These are phyloP conservation scores for Cyclostephanos invisitatus DNA, from an alignment of 108 stramenopile species.

Conservation along the genomic window DNA sequence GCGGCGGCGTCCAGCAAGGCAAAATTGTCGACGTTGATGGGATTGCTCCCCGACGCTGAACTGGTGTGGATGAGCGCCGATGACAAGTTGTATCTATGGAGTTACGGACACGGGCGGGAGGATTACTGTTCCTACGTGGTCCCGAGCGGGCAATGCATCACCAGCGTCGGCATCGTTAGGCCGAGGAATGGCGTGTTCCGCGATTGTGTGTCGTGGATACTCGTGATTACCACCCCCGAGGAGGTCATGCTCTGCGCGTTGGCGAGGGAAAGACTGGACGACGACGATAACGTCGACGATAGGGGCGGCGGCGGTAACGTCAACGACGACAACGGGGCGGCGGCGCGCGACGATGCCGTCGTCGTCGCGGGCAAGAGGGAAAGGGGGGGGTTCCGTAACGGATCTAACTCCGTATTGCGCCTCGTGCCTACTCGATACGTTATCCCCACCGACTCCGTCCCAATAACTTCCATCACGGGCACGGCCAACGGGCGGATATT, in stretches of 20 bases:
- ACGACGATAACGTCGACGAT: neutral
- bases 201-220: constrained; percentile 82
- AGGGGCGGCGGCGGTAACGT: too few species aligned
- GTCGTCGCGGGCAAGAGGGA: neutral
- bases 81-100: constrained; percentile 89
- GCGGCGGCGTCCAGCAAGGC: constrained; percentile 49
- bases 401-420: constrained; percentile 23
- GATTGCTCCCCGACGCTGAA: constrained; percentile 85
- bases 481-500: constrained; percentile 87
- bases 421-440: constrained; percentile 82
- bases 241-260: constrained; percentile 88
- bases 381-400: constrained; percentile 22
- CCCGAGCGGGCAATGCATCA: constrained; percentile 79
- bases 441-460: constrained; percentile 85
- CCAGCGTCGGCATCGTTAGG: constrained; percentile 78
- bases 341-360: neutral
- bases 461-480: constrained; percentile 79
- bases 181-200: constrained; percentile 89
- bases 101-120: constrained; percentile 45
- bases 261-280: constrained; percentile 34
- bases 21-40: constrained; percentile 77
- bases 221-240: constrained; percentile 91
- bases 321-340: neutral
- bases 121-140: constrained; percentile 78
- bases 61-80: constrained; percentile 94